Percentiles rank a stretch among this genome's conserved stretches.
phyloP scores from a whole-genome alignment of 495 filamentous ascomycete genomes.

The Penicillium coffeae region DNA sequence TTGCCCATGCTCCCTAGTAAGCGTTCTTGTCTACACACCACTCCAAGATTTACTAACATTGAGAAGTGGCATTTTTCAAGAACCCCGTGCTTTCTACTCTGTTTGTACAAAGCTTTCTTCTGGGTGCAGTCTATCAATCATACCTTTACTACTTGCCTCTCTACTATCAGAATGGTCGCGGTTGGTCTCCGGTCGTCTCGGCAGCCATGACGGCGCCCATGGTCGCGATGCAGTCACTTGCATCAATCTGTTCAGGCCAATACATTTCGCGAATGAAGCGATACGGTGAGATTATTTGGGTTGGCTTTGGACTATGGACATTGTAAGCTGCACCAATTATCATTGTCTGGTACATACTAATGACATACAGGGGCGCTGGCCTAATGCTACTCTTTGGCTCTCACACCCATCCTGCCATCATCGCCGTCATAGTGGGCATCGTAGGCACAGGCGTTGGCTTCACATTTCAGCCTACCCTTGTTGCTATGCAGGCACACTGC shows the following conservation, averaged over 20 bases:
- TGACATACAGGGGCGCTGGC: slow-evolving; percentile 47
- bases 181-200: slow-evolving; percentile 45
- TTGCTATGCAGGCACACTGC: slow-evolving; percentile 62
- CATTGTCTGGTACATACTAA: background rate
- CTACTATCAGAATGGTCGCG: slow-evolving; percentile 54
- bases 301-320: slow-evolving; percentile 51
- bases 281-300: slow-evolving; percentile 56
- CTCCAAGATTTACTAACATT: slow-evolving; percentile 10
- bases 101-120: slow-evolving; percentile 56
- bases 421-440: slow-evolving; percentile 50
- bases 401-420: slow-evolving; percentile 43
- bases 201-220: slow-evolving; percentile 51
- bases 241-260: slow-evolving; percentile 52
- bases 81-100: slow-evolving; percentile 50
- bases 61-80: slow-evolving; percentile 50
- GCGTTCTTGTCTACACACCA: slow-evolving; percentile 5
- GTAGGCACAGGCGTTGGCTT: slow-evolving; percentile 55
- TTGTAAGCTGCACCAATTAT: slow-evolving; percentile 29
- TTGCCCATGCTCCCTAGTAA: slow-evolving; percentile 59
- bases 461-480: slow-evolving; percentile 57
- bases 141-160: slow-evolving; percentile 52
- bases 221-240: slow-evolving; percentile 48
- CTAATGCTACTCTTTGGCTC: slow-evolving; percentile 49
- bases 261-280: slow-evolving; percentile 54
- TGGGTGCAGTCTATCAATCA: slow-evolving; percentile 56